These are phyloP conservation scores for Rhytidiadelphus loreus DNA, from an alignment of 225 moss, liverwort and hornwort species.

Conservation along the genomic window DNA sequence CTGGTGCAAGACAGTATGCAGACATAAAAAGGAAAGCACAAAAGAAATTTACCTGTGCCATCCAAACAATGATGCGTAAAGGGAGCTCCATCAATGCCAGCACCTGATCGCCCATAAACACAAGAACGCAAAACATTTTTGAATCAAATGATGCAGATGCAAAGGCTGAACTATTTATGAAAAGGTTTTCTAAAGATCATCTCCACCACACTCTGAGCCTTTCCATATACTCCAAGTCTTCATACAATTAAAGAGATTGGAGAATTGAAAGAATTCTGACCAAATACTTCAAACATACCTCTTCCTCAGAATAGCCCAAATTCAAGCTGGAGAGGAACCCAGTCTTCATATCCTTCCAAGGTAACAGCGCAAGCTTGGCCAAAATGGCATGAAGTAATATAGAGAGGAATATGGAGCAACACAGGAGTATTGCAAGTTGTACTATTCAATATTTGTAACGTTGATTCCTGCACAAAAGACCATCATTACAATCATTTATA, in stretches of 20 bases:
- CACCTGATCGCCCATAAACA: slow-evolving; percentile 37
- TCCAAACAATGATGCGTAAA: slow-evolving; percentile 73
- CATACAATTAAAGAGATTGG: background rate
- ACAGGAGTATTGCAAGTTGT: slow-evolving; percentile 19
- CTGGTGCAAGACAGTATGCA: background rate
- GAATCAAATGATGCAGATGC: background rate
- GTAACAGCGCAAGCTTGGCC: slow-evolving; percentile 72
- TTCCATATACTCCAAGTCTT: background rate
- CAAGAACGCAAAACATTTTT: background rate
- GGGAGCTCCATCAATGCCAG: slow-evolving; percentile 90
- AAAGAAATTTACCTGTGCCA: slow-evolving; percentile 64
- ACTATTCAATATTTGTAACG: slow-evolving; percentile 1
- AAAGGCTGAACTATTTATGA: background rate
- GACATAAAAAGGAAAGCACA: background rate
- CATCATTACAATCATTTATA: background rate
- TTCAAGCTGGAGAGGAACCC: slow-evolving; percentile 61
- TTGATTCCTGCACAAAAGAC: slow-evolving; percentile 20
- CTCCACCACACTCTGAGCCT: background rate
- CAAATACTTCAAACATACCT: slow-evolving; percentile 34
- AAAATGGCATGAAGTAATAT: slow-evolving; percentile 73
- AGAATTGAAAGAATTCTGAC: background rate
- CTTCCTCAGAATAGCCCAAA: slow-evolving; percentile 48
- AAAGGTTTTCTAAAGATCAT: background rate
- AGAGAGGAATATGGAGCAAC: slow-evolving; percentile 93
- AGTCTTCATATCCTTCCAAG: slow-evolving; percentile 39